Evolutionary conservation across 352 stramenopile genomes (phyloP), one percentile per base, ranked within the genome.

Genomic region (Thalassiosira livingstoniorum): DNA sequence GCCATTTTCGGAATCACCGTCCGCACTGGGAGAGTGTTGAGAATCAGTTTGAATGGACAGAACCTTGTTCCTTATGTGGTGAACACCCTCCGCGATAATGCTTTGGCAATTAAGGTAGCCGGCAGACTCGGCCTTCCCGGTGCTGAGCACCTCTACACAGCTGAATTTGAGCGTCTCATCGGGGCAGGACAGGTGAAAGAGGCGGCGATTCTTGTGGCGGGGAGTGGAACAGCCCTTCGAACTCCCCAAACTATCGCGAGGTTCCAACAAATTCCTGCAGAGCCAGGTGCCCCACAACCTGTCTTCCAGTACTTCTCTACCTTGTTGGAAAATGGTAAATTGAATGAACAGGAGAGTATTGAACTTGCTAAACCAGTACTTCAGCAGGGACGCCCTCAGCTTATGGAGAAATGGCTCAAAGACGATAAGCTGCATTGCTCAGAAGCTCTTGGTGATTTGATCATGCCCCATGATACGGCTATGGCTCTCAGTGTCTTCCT

Each of bases 301-400:
- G 97, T 99, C 34, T 95, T 99, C 77, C 97, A 99, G 87, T 99
- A 99, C 92, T 99, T 99, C 92, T 98, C 95, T 68, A 96, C 98
- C 47, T 92, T 99, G 54, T 92, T 99, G 67, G 97, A 99, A 92
- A 98, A 96, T 89, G 97, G 97, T 51, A 98, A 97, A 60, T 89
- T 99, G 42, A 99, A 99, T 93, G 97, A 98, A 88, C 97, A 99
- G 89, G 98, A 99, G 87, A 98, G 96, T 77, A 96, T 99, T 53
- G 98, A 99, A 90, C 93, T 99, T 18, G 97, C 97, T 54, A 97
- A 97, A 32, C 97, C 97, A 0, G 97, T 99, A 34, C 90, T 99
- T 71, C 95, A 98, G 90, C 98, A 99, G 91, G 96, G 97, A 70
- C 96, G 97, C 67, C 96, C 96, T 5, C 96, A 99, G 78, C 93